These are phyloP conservation scores for Pelargonium hybrid DNA, from an alignment of 441 rosid genomes.

Conservation along the genomic window DNA sequence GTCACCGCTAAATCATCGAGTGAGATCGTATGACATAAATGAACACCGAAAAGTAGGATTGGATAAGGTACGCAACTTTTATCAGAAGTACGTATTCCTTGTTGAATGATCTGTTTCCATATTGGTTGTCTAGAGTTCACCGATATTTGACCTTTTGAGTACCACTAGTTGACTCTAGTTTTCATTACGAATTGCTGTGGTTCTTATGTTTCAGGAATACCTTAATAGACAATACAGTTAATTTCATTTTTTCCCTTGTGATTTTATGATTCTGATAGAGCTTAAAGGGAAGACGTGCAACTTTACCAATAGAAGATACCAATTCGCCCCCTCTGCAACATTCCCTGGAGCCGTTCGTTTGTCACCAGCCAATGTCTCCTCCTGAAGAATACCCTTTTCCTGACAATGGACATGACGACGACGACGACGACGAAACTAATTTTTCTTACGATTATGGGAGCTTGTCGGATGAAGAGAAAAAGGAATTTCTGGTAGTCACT, in stretches of 20 bases:
- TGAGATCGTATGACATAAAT: background rate
- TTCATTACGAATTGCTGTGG: background rate
- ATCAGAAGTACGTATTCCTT: background rate
- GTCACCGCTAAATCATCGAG: background rate
- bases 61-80: background rate
- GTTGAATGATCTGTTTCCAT: background rate
- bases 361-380: constrained; percentile 43
- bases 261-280: constrained; percentile 26
- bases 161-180: too few relatives aligned
- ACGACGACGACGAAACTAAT: constrained; percentile 23
- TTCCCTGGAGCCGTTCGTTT: constrained; percentile 43
- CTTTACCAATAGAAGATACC: constrained; percentile 24
- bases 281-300: constrained; percentile 35
- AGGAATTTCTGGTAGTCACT: constrained; percentile 47
- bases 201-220: constrained; percentile 1
- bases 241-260: background rate
- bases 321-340: constrained; percentile 22
- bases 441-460: constrained; percentile 26
- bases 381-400: constrained; percentile 45
- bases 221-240: background rate
- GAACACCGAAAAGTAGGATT: background rate
- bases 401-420: constrained; percentile 25
- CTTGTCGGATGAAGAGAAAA: constrained; percentile 47
- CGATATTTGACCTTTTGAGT: background rate
- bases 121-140: background rate